Evolutionary conservation across 345 rosid species (phyloP).

Genomic region (Populus euphratica): DNA sequence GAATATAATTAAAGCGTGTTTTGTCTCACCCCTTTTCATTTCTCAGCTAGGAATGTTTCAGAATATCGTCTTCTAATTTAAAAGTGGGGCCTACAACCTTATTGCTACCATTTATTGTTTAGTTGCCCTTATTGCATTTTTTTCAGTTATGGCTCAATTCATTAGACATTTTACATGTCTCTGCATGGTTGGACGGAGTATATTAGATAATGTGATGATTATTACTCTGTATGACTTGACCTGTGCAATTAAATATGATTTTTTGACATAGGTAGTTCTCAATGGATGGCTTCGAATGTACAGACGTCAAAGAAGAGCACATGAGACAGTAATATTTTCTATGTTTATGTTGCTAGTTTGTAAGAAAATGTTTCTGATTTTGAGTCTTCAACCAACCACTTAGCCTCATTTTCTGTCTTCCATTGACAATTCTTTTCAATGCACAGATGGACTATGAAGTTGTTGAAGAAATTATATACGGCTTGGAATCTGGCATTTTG

Average conservation of each 20-base stretch:
- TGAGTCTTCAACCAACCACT: constrained; percentile 1
- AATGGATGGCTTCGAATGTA: constrained; percentile 90
- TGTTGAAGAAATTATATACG: constrained; percentile 94
- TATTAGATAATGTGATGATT: constrained; percentile 18
- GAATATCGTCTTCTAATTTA: not conserved
- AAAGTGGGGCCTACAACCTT: not conserved
- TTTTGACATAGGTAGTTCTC: constrained; percentile 51
- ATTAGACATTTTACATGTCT: not conserved
- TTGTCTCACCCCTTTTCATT: not conserved
- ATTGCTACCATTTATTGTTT: not conserved
- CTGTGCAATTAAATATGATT: not conserved
- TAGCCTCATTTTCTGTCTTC: not conserved
- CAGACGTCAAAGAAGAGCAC: constrained; percentile 78
- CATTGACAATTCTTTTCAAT: constrained; percentile 16
- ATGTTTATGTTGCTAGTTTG: not conserved
- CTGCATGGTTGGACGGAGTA: not conserved
- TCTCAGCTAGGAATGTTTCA: not conserved
- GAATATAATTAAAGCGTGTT: not conserved
- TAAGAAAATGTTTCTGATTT: constrained; percentile 8
- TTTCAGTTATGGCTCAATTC: not conserved
- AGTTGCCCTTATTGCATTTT: not conserved
- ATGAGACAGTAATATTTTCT: constrained; percentile 56
- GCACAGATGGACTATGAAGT: constrained; percentile 86
- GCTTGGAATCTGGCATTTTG: constrained; percentile 90
- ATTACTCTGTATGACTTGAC: constrained; percentile 15